phyloP scores from a whole-genome alignment of 2,329 filamentous ascomycete species.

The Botrytis paeoniae region DNA sequence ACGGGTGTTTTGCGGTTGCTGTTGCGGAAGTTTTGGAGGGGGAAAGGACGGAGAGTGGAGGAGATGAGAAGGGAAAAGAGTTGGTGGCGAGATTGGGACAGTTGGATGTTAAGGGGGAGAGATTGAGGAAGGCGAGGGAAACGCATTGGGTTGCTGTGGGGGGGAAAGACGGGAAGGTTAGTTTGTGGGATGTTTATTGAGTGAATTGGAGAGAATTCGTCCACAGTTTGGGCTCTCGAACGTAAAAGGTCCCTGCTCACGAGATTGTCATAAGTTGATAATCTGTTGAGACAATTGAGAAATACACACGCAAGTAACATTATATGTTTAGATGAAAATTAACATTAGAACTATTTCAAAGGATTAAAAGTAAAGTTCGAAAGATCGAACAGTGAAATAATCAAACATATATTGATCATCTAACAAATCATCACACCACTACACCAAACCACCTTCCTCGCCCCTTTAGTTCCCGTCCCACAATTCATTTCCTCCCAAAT shows the following conservation, averaged over 20 bases:
- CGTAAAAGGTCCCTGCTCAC: too few relatives aligned
- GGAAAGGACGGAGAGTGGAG: constrained; percentile 4
- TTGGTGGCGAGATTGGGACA: constrained; percentile 39
- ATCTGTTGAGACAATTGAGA: rapidly evolving
- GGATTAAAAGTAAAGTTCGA: background rate
- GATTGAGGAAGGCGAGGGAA: constrained; percentile 60
- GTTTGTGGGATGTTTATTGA: constrained; percentile 86
- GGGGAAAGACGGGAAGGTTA: constrained; percentile 92
- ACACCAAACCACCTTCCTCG: background rate
- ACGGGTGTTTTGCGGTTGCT: constrained; percentile 77
- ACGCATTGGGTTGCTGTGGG: constrained; percentile 79
- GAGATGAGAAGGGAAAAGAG: constrained; percentile 18
- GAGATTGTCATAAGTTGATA: too few relatives aligned
- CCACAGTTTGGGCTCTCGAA: background rate
- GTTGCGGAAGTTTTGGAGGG: constrained; percentile 52
- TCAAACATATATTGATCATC: background rate
- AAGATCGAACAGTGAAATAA: background rate
- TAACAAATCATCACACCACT: background rate
- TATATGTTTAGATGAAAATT: background rate
- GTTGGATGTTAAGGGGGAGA: constrained; percentile 55
- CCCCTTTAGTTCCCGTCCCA: background rate
- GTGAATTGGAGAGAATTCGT: background rate
- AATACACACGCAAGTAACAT: background rate
- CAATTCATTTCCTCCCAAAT: background rate
- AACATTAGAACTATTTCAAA: background rate